Evolutionary conservation across 495 filamentous ascomycete genomes (phyloP), one percentile per base, ranked within the genome.

Genomic region (Aspergillus campestris): DNA sequence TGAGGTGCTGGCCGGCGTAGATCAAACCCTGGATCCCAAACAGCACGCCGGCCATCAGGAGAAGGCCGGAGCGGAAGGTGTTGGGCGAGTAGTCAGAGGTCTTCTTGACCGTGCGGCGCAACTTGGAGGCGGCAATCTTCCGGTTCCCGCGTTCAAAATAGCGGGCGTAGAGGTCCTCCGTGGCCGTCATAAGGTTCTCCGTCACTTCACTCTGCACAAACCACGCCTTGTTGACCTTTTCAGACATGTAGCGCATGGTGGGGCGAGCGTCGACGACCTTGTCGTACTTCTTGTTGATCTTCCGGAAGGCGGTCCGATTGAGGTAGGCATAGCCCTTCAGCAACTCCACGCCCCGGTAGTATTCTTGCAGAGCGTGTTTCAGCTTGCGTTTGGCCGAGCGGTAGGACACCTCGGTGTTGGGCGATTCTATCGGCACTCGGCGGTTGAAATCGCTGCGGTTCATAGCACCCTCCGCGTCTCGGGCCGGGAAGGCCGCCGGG

Each of bases 251-350:
- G 30, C 84, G 75, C 51, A 83, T 74, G 7, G 83, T 77, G 3
- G 86, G 85, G 24, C 82, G 78, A 38, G 88, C 79, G 50, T 91
- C 79, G 42, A 87, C 77, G 6, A 81, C 77, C 63, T 97, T 97
- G 69, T 98, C 90, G 55, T 89, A 96, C 67, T 98, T 98, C 67
- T 98, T 98, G 64, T 92, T 97, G 58, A 98, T 89, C 61, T 98
- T 98, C 7, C 90, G 84, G 48, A 97, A 96, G 1, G 89, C 94
- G 2, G 87, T 92, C 39, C 85, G 75, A 57, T 98, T 98, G 10
- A 95, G 69, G 13, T 89, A 72, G 6, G 87, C 84, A 56, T 92
- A 98, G 0, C 86, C 85, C 65, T 95, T 95, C 14, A 98, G 65
- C 12, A 97, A 73, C 60, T 98, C 92, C 3, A 97, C 73, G 6